These are phyloP conservation scores for Noccaea caerulescens DNA, from an alignment of 345 rosid species.

Conservation along the genomic window DNA sequence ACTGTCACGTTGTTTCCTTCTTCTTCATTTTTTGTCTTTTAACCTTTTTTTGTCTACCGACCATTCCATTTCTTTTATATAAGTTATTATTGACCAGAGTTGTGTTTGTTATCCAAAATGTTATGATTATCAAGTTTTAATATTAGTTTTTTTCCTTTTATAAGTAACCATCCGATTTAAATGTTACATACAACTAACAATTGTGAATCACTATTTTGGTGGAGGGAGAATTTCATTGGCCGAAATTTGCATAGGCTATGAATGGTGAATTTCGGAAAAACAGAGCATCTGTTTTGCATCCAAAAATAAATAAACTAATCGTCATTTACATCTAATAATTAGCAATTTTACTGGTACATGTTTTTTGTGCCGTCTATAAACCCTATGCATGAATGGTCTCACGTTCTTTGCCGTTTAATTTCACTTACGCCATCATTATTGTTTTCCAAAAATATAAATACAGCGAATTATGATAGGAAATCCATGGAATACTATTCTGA, in stretches of 20 bases:
- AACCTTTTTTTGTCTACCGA: not conserved
- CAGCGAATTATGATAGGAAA: conserved; percentile 6
- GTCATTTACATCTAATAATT: no score
- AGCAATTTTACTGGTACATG: not conserved
- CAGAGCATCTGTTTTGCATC: no score
- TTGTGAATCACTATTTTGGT: conserved; percentile 1
- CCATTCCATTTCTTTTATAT: not conserved
- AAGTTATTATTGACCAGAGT: not conserved
- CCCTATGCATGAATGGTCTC: conserved; percentile 18
- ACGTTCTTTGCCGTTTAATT: conserved; percentile 17
- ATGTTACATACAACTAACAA: not conserved
- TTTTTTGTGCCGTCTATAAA: not conserved
- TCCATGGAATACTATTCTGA: conserved; percentile 23
- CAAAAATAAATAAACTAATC: not conserved
- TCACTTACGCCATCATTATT: conserved; percentile 5
- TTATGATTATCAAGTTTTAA: not conserved
- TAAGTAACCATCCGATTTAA: not conserved
- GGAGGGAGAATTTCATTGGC: not conserved
- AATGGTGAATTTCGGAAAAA: not conserved
- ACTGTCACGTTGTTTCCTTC: conserved; percentile 6
- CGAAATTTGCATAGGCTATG: not conserved
- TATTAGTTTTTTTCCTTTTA: not conserved
- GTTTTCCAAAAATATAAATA: not conserved
- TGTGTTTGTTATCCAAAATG: not conserved
- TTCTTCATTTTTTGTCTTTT: not conserved